phyloP scores from a whole-genome alignment of 257 asterid genomes.

The Solanum medicagineum region DNA sequence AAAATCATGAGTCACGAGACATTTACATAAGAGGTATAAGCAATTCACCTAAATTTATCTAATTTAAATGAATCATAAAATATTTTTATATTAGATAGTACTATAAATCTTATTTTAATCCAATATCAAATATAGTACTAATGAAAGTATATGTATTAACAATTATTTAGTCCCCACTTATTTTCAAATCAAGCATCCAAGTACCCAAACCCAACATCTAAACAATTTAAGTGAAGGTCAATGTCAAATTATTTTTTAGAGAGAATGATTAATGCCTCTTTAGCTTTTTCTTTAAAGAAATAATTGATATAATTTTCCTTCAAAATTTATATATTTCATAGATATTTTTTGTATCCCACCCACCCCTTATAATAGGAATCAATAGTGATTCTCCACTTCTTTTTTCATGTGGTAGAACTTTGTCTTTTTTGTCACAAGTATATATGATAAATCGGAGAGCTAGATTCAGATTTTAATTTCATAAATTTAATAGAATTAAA shows the following conservation, averaged over 20 bases:
- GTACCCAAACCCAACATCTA: not conserved
- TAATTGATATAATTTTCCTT: not conserved
- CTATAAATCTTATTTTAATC: not conserved
- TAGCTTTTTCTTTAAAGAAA: not conserved
- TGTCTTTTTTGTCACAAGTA: not conserved
- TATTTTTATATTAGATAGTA: not conserved
- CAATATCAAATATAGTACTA: not conserved
- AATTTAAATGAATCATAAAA: not conserved
- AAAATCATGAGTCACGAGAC: not conserved
- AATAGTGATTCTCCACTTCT: not conserved
- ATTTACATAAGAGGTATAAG: not conserved
- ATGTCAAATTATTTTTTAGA: not conserved
- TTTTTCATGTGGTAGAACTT: not conserved
- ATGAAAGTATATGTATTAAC: not conserved
- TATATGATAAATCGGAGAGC: not conserved
- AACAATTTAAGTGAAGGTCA: not conserved
- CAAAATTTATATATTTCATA: not conserved
- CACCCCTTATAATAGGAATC: not conserved
- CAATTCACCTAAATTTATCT: not conserved
- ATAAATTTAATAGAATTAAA: not conserved
- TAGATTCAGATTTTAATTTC: not conserved
- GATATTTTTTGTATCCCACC: not conserved
- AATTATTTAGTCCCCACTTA: not conserved
- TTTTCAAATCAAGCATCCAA: not conserved
- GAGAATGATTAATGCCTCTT: not conserved